phyloP scores from a whole-genome alignment of 257 asterid species.

The Plantago major region DNA sequence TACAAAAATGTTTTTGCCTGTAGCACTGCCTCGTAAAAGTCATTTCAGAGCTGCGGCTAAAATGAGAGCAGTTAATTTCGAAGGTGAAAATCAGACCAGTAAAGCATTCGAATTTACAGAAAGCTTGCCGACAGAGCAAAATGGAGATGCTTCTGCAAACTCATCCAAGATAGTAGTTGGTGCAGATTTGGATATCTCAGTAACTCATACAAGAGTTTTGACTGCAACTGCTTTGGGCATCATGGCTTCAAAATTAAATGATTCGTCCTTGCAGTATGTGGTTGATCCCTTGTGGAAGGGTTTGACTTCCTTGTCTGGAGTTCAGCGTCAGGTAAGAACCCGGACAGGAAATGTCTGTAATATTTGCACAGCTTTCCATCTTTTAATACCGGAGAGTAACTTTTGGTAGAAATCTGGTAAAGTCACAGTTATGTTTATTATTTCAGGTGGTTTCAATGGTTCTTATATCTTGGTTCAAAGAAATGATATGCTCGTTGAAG shows the following conservation, averaged over 20 bases:
- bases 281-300: slow-evolving; percentile 84
- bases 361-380: slow-evolving; percentile 6
- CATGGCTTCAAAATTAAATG: slow-evolving; percentile 73
- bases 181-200: slow-evolving; percentile 81
- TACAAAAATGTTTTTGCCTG: slow-evolving; percentile 96
- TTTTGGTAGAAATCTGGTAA: slow-evolving; percentile 9
- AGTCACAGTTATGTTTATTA: slow-evolving; percentile 16
- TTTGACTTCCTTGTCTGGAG: slow-evolving; percentile 81
- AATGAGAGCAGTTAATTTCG: slow-evolving; percentile 79
- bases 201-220: slow-evolving; percentile 81
- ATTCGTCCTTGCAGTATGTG: slow-evolving; percentile 55
- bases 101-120: slow-evolving; percentile 42
- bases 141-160: slow-evolving; percentile 52
- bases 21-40: slow-evolving; percentile 93
- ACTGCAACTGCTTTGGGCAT: slow-evolving; percentile 85
- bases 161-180: slow-evolving; percentile 85
- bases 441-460: slow-evolving; percentile 89
- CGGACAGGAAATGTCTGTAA: slow-evolving; percentile 12
- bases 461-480: slow-evolving; percentile 91
- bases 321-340: slow-evolving; percentile 83
- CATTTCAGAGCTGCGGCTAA: slow-evolving; percentile 96
- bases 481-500: slow-evolving; percentile 42
- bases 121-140: slow-evolving; percentile 46
- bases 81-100: slow-evolving; percentile 45
- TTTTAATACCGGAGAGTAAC: neutral